Base-by-base conservation (phyloP, 257 asterid species). In the Echium plantagineum region DNA sequence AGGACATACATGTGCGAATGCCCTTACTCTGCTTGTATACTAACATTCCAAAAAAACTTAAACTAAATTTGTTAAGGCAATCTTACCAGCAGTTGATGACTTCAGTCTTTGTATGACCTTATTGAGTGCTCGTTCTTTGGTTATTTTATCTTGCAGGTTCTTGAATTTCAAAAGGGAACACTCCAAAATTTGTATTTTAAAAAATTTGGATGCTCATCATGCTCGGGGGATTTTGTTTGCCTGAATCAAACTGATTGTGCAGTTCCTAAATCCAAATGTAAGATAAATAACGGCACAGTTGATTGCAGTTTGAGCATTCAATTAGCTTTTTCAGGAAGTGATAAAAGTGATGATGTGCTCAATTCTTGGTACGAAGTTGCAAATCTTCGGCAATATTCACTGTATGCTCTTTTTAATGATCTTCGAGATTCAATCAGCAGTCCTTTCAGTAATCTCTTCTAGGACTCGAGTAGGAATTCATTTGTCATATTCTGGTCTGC, bases 101-200 rank as follows among this genome's bases (percentile, higher is more conserved):
- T 35, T 35, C 1, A 35, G 10, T 35, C 46, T 31, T 9, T 35
- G 13, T 21, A 32, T n/a, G 13, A 19, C 19, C 1, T 19, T 35
- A 56, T 59, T 2, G 24, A 57, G 66, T 59, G 21, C 1, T 35
- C 9, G 46, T 35, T 35, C 58, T 56, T 24, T 42, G 8, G 16
- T 5, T 2, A 19, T 1, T 65, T 52, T 19, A 21, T 24, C 24
- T 19, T 22, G 5, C 52, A 93, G 97, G 94, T 93, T 62, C 94
- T 93, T 72, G 96, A 89, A 58, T 93, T 93, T 81, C 82, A 84
- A 57, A 76, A 83, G 56, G 99, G 97, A 35, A 78, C 69, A 24
- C 87, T 93, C 21, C 85, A 83, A 28, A 93, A 89, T 72, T 62
- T 93, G 48, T 89, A 47, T 73, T 89, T 97, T 96, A 93, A 89